A percentile compares a stretch with the other conserved stretches of the same genome.
These are phyloP conservation scores for Pseudoperonospora humuli DNA, from an alignment of 352 stramenopile species.

Conservation along the genomic window DNA sequence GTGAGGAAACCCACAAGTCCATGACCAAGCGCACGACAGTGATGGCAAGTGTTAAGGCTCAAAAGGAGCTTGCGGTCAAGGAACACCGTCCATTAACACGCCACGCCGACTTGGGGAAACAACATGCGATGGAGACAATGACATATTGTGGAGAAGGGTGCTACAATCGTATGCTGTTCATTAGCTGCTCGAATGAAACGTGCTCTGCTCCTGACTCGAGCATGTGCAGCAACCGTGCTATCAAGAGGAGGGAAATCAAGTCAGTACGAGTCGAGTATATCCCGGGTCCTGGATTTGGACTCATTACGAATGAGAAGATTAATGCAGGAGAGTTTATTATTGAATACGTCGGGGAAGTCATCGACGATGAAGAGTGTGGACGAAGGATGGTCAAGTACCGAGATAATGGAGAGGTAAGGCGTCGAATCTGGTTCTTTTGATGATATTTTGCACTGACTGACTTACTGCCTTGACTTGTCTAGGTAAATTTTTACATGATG, in stretches of 20 bases:
- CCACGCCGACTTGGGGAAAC: constrained; percentile 11
- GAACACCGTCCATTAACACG: not conserved
- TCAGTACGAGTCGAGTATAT: constrained; percentile 64
- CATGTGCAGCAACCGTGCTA: constrained; percentile 67
- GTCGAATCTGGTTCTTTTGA: no score
- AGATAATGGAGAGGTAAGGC: constrained; percentile 47
- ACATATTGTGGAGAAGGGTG: constrained; percentile 61
- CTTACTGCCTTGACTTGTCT: not conserved
- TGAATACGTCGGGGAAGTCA: constrained; percentile 92
- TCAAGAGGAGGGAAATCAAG: constrained; percentile 61
- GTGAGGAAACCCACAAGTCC: constrained; percentile 35
- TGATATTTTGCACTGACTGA: no score
- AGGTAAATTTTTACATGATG: constrained; percentile 85
- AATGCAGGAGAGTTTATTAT: constrained; percentile 85
- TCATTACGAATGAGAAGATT: constrained; percentile 76
- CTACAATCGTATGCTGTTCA: constrained; percentile 81
- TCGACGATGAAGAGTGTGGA: constrained; percentile 82
- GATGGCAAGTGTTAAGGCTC: constrained; percentile 36
- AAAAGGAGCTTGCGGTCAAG: constrained; percentile 13
- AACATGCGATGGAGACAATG: constrained; percentile 2
- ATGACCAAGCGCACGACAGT: constrained; percentile 47
- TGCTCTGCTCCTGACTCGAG: constrained; percentile 62
- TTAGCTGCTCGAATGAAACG: constrained; percentile 71
- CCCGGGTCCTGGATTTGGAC: constrained; percentile 84
- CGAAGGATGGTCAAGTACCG: constrained; percentile 49